Evolutionary conservation across 805 yeast genomes (phyloP).

Genomic region (Blastobotrys chiropterorum): DNA sequence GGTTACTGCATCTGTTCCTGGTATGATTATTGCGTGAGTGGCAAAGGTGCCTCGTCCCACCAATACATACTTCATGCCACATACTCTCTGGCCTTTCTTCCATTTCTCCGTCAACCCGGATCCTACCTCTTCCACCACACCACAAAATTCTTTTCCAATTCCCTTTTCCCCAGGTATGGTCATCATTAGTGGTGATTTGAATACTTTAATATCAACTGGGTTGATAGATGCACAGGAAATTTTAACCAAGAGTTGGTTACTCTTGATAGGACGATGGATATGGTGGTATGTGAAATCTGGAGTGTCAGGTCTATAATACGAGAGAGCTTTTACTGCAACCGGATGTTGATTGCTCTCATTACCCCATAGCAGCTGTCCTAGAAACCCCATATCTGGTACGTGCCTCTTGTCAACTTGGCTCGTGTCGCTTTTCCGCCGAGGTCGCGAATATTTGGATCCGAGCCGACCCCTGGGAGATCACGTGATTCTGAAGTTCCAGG

Average conservation of each 20-base stretch:
- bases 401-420: too few species aligned
- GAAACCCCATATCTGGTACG: too few species aligned
- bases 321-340: too few species aligned
- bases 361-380: too few species aligned
- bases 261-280: conserved; percentile 43
- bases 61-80: conserved; percentile 51
- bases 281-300: conserved; percentile 45
- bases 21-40: conserved; percentile 50
- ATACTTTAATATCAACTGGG: conserved; percentile 58
- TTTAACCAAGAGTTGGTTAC: conserved; percentile 48
- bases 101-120: conserved; percentile 33
- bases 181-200: conserved; percentile 37
- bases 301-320: too few species aligned
- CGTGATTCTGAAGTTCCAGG: too few species aligned
- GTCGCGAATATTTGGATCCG: too few species aligned
- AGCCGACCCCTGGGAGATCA: too few species aligned
- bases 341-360: too few species aligned
- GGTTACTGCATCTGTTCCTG: conserved; percentile 42
- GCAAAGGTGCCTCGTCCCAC: conserved; percentile 52
- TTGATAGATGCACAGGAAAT: conserved; percentile 55
- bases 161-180: conserved; percentile 50
- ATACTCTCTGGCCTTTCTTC: conserved; percentile 56
- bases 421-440: too few species aligned
- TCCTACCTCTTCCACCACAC: conserved; percentile 54
- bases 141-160: conserved; percentile 65